Base-by-base conservation (phyloP, 495 filamentous ascomycete species). In the Schizothecium vesticola region DNA sequence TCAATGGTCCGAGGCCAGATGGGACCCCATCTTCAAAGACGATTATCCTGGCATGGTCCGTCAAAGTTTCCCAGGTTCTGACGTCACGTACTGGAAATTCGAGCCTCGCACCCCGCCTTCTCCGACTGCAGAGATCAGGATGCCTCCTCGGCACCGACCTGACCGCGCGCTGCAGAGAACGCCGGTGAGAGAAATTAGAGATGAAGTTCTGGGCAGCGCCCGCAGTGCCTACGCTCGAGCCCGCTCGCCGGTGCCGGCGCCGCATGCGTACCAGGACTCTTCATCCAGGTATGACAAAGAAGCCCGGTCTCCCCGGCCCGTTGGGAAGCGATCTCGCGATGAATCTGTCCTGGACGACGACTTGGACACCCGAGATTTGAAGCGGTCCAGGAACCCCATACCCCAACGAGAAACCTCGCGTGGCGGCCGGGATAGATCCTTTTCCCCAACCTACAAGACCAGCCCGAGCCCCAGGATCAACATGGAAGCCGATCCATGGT, bases 21-120 rank as follows among this genome's bases (percentile, higher is more conserved):
- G 81, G 36, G 84, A 87, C 69, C 86, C 85, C 1, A 71, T 75
- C 2, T 87, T 86, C 69, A 72, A 70, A 13, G 66, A 72, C 43
- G 43, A 51, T 9, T 74, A 77, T 28, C 60, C 60, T 6, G 72
- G 76, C 8, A 79, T 81, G 75, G 65, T 71, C 7, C 66, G 36
- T n/a, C 67, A 70, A 0, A 65, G 69, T 1, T 78, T 80, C 19
- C 59, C 72, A 0, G 64, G 57, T 0, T 56, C 65, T 25, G 64
- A 71, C 0, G 68, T 73, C 56, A 70, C 73, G 9, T 79, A 76
- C 57, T 21, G 71, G 3, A 69, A 65, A 3, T 75, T 75, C 29
- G 61, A 71, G 0, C 69, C 61, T 1, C 63, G 69, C 3, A 22
- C 56, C n/a, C 76, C 71, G n/a, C 77, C 70, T 24, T 68, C 73